Evolutionary conservation across 371 early-diverging fungal species (phyloP).

Genomic region (Apophysomyces ossiformis): DNA sequence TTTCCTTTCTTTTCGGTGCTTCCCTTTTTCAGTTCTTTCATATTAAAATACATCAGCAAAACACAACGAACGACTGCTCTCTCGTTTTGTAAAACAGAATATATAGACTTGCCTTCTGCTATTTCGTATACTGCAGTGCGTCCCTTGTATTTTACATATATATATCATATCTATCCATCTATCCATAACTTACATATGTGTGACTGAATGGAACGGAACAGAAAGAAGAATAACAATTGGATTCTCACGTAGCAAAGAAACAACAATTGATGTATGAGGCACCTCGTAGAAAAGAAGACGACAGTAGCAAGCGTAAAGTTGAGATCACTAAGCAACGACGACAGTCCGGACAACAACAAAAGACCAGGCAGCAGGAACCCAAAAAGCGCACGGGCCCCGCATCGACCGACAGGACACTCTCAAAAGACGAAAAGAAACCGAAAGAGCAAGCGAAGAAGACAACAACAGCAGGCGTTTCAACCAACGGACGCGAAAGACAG

Average conservation of each 20-base stretch:
- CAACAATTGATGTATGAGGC: background rate
- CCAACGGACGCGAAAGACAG: background rate
- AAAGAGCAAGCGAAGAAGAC: background rate
- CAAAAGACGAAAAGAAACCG: background rate
- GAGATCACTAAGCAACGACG: background rate
- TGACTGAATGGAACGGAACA: no score
- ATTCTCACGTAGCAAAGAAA: background rate
- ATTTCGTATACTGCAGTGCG: no score
- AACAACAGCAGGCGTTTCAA: background rate
- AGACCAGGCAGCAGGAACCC: conserved; percentile 1
- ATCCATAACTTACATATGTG: no score
- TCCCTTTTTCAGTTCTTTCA: background rate
- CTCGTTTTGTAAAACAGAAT: no score
- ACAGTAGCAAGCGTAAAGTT: background rate
- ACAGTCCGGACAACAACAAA: background rate
- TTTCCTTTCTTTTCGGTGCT: conserved; percentile 4
- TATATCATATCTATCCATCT: no score
- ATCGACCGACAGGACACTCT: background rate
- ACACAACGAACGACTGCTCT: background rate
- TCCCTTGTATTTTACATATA: no score
- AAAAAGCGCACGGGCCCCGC: conserved; percentile 3
- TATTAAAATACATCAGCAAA: background rate
- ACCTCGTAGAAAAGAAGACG: background rate
- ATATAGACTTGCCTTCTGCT: no score
- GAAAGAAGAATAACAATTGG: no score